These are phyloP conservation scores for Fusarium sublunatum DNA, from an alignment of 2,329 filamentous ascomycete species.

Conservation along the genomic window DNA sequence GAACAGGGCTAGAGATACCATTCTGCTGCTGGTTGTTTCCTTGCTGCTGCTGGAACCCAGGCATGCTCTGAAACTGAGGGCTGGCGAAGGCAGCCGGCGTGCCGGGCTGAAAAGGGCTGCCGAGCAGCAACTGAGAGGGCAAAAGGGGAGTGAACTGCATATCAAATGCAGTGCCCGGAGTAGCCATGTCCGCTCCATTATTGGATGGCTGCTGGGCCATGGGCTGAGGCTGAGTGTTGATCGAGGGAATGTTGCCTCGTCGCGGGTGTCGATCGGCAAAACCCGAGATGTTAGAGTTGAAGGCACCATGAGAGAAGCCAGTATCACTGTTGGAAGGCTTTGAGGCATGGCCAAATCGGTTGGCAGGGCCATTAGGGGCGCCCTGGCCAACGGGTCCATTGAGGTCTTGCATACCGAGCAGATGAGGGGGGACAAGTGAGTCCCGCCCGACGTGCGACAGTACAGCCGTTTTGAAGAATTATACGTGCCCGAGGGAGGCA, in stretches of 20 bases:
- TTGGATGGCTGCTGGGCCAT: constrained; percentile 61
- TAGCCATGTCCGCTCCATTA: constrained; percentile 79
- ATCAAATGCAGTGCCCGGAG: constrained; percentile 89
- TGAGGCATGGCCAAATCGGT: constrained; percentile 77
- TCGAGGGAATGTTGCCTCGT: constrained; percentile 86
- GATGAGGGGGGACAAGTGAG: constrained; percentile 86
- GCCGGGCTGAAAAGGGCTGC: constrained; percentile 95
- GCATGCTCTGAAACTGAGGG: constrained; percentile 89
- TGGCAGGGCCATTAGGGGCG: constrained; percentile 60
- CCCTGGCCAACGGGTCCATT: constrained; percentile 67
- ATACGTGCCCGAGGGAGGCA: constrained; percentile 61
- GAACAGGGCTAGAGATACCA: constrained; percentile 78
- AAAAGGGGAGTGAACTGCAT: constrained; percentile 99
- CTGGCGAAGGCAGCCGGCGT: constrained; percentile 90
- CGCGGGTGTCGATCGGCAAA: constrained; percentile 90
- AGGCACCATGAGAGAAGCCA: constrained; percentile 92
- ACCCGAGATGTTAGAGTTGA: constrained; percentile 84
- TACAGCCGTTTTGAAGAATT: constrained; percentile 81
- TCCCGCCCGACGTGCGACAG: constrained; percentile 82
- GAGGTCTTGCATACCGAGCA: constrained; percentile 92
- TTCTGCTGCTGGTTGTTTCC: constrained; percentile 67
- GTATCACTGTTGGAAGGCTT: constrained; percentile 87
- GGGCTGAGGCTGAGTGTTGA: constrained; percentile 86
- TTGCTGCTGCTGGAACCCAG: constrained; percentile 74
- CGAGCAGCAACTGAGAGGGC: constrained; percentile 92